Conservation (phyloP, 768 basidiomycete genomes). For the Baorangia bicolor region DNA sequence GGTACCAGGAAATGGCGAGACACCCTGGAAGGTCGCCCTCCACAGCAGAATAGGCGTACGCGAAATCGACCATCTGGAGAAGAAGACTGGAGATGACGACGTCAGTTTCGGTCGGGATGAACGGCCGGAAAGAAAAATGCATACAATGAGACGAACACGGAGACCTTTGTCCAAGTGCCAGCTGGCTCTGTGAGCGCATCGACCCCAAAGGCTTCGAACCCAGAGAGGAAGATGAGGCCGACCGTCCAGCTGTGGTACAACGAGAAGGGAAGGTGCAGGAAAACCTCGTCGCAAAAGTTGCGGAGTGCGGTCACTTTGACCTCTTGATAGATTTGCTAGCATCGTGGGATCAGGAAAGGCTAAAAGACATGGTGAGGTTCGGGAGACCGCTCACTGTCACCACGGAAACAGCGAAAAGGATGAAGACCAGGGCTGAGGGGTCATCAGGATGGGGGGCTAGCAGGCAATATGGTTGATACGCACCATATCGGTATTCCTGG, state of each 20-base stretch:
- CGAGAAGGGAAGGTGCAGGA: conserved; percentile 73
- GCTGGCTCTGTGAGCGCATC: conserved; percentile 51
- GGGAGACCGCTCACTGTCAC: conserved; percentile 40
- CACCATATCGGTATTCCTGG: conserved; percentile 46
- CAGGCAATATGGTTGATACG: conserved; percentile 16
- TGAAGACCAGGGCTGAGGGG: conserved; percentile 37
- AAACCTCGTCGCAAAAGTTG: conserved; percentile 54
- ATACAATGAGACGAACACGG: conserved; percentile 58
- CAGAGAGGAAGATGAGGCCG: conserved; percentile 51
- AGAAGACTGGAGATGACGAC: conserved; percentile 38
- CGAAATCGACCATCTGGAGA: conserved; percentile 56
- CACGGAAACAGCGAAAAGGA: conserved; percentile 46
- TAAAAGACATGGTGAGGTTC: neutral
- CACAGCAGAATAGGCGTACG: conserved; percentile 62
- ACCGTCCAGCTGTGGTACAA: conserved; percentile 66
- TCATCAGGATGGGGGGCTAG: conserved; percentile 11
- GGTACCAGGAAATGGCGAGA: conserved; percentile 62
- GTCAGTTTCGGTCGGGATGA: neutral
- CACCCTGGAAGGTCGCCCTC: conserved; percentile 71
- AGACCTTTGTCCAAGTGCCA: conserved; percentile 59
- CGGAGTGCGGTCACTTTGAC: conserved; percentile 57
- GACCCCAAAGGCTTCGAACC: conserved; percentile 61
- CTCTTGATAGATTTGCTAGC: conserved; percentile 61
- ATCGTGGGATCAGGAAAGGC: neutral
- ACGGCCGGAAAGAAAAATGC: conserved; percentile 4